Percentiles rank a stretch among this genome's conserved stretches.
phyloP scores from a whole-genome alignment of 1,139 yeast species.

The Blastobotrys raffinosifermentans region DNA sequence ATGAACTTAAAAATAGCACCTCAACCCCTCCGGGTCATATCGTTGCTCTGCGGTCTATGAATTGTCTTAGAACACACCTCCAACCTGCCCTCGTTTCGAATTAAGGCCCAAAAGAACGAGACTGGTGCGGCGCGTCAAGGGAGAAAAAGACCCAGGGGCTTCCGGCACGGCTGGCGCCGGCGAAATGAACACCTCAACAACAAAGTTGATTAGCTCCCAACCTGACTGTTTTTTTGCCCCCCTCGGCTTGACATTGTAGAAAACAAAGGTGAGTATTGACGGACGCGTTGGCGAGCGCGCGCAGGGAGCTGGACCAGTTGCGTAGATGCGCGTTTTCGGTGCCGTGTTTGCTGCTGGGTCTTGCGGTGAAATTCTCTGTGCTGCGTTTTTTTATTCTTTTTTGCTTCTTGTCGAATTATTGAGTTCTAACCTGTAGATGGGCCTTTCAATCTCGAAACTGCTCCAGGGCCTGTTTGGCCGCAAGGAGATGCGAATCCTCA shows the following conservation, averaged over 20 bases:
- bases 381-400: background rate
- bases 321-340: background rate
- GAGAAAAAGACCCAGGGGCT: too few species aligned
- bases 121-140: too few species aligned
- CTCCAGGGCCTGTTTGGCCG: slow-evolving; percentile 67
- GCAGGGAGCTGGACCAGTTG: background rate
- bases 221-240: slow-evolving; percentile 1
- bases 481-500: slow-evolving; percentile 75
- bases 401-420: background rate
- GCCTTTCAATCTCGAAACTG: slow-evolving; percentile 82
- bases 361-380: background rate
- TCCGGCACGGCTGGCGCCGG: too few species aligned
- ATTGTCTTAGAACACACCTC: too few species aligned
- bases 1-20: too few species aligned
- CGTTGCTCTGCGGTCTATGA: too few species aligned
- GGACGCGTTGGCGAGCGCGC: too few species aligned
- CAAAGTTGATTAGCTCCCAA: background rate
- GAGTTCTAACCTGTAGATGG: slow-evolving; percentile 46
- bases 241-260: background rate
- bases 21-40: too few species aligned
- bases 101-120: too few species aligned
- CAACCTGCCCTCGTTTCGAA: too few species aligned
- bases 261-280: slow-evolving; percentile 1
- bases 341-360: background rate
- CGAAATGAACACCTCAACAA: slow-evolving; percentile 3